Base-by-base conservation (phyloP, 2,329 filamentous ascomycete species). In the Xylaria multiplex region DNA sequence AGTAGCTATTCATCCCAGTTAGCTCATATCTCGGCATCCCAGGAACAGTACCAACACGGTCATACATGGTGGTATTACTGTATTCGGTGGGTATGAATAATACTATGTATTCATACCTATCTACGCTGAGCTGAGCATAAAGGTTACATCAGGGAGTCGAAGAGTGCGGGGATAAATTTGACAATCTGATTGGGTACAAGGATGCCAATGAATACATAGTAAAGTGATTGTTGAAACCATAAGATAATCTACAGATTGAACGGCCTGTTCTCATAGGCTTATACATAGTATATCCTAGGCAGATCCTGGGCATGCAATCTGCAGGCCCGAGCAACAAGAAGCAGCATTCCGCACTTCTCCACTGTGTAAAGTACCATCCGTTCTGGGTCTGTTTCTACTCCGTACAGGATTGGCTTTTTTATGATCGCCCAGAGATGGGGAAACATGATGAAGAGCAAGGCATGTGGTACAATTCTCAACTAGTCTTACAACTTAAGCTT, bases 231-330 rank as follows among this genome's bases (percentile, higher is more conserved):
- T 19, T n/a, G 6, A 45, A 53, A 19, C 57, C 53, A 59, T 43
- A 53, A 59, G 59, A 66, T 62, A 65, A 59, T 53, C 30, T 49
- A 32, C 40, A 61, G 57, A 62, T 65, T 61, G 46, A 45, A 49
- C 24, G 37, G 42, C 43, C 42, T 50, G 62, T 49, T 67, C 53
- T 62, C 42, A 65, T 67, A 67, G 65, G 65, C 49, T 55, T 32
- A 11, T 37, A 7, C n/a, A 40, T 48, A 0, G 3, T 27, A 27
- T 19, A 19, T 19, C 19, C 19, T 19, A 19, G 19, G 19, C 19
- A 19, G 19, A 19, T 19, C 19, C 35, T 54, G 2, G 11, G 3
- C 52, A 24, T 53, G 37, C 42, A 16, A 24, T 22, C 22, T 13
- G 30, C n/a, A 48, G 37, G 27, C 35, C 45, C 46, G 32, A 24